Evolutionary conservation across 2,329 filamentous ascomycete species (phyloP).

Genomic region (Ophioceras dolichostomum): DNA sequence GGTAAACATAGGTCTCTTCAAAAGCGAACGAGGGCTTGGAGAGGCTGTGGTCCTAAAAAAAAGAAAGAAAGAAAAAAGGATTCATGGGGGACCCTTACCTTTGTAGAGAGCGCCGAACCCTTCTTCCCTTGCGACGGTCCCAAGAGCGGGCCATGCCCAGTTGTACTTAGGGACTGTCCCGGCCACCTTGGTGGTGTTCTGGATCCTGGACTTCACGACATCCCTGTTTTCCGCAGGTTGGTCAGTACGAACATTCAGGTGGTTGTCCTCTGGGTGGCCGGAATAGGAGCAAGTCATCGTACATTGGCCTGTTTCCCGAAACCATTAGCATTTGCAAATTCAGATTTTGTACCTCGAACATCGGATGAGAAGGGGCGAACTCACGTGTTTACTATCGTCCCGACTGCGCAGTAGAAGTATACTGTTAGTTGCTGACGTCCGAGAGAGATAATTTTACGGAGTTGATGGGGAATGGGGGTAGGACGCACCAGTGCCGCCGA

Average conservation of each 20-base stretch:
- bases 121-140: slow-evolving; percentile 84
- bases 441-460: no score
- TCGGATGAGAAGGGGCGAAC: no score
- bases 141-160: slow-evolving; percentile 87
- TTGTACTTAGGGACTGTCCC: slow-evolving; percentile 89
- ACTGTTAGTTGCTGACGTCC: no score
- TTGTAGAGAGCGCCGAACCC: slow-evolving; percentile 90
- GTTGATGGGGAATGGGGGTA: background rate
- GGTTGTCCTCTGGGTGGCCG: no score
- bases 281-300: no score
- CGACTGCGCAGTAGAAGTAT: slow-evolving; percentile 26
- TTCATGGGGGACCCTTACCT: no score
- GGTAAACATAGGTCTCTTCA: no score
- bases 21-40: background rate
- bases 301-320: no score
- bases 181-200: slow-evolving; percentile 79
- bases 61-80: no score
- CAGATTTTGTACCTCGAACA: no score
- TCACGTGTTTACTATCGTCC: slow-evolving; percentile 74
- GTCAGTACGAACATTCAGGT: background rate
- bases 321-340: no score
- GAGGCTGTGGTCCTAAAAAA: background rate
- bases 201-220: slow-evolving; percentile 95
- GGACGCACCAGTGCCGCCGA: slow-evolving; percentile 7
- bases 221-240: slow-evolving; percentile 40